phyloP scores from a whole-genome alignment of 2,329 filamentous ascomycete genomes.

The Xylariales sp. region DNA sequence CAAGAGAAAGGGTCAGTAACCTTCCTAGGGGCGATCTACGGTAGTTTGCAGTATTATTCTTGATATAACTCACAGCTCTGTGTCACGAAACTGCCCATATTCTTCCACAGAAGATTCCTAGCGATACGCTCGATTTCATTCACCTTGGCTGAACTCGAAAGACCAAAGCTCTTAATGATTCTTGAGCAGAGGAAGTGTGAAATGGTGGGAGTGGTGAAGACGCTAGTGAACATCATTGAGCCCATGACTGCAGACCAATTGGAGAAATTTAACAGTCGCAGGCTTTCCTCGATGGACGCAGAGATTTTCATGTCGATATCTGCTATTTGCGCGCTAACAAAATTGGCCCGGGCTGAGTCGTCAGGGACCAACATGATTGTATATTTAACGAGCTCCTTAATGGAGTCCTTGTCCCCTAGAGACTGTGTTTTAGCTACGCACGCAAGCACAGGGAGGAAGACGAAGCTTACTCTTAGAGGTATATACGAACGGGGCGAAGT shows the following conservation, averaged over 20 bases:
- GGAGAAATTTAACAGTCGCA: conserved; percentile 39
- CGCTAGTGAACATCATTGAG: conserved; percentile 36
- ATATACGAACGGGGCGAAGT: conserved; percentile 42
- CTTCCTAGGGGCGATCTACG: neutral
- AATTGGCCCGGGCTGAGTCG: conserved; percentile 39
- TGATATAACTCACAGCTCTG: conserved; percentile 37
- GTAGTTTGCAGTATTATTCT: neutral
- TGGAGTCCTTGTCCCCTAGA: conserved; percentile 37
- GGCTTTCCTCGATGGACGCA: conserved; percentile 38
- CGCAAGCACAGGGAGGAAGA: neutral
- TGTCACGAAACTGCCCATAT: conserved; percentile 42
- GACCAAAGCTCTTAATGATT: conserved; percentile 45
- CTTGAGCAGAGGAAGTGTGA: conserved; percentile 41
- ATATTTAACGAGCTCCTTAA: conserved; percentile 41
- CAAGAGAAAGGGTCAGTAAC: conserved; percentile 10
- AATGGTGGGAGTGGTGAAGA: conserved; percentile 41
- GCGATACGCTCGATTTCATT: conserved; percentile 41
- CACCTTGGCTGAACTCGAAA: conserved; percentile 37
- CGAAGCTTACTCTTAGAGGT: conserved; percentile 39
- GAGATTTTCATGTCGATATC: conserved; percentile 41
- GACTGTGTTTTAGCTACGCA: conserved; percentile 16
- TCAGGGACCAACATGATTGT: conserved; percentile 41
- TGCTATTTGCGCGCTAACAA: conserved; percentile 42
- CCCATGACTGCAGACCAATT: conserved; percentile 40
- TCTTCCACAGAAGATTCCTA: conserved; percentile 41